A percentile compares a stretch with the other conserved stretches of the same genome.
phyloP scores from a whole-genome alignment of 805 yeast genomes.

The Saccharomycopsis sp. region DNA sequence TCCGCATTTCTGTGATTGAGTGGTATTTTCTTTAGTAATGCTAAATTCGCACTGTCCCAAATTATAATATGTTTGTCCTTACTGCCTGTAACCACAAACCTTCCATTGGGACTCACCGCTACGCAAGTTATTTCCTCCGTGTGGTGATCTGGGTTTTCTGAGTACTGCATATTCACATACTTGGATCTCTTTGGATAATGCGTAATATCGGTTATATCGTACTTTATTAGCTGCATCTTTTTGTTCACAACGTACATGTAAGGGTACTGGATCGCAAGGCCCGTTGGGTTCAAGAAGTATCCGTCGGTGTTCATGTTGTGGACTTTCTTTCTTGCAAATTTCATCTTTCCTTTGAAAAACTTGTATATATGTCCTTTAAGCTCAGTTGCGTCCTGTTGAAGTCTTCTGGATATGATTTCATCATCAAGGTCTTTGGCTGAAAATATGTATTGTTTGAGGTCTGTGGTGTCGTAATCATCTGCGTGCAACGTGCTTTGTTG shows the following conservation, averaged over 20 bases:
- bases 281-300: conserved; percentile 38
- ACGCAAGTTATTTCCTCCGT: conserved; percentile 67
- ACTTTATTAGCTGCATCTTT: conserved; percentile 72
- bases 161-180: conserved; percentile 38
- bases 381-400: conserved; percentile 86
- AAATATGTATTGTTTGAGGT: conserved; percentile 42
- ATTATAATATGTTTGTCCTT: conserved; percentile 71
- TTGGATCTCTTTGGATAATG: conserved; percentile 60
- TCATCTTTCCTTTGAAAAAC: conserved; percentile 47
- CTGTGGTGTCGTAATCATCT: conserved; percentile 22
- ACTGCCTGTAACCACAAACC: conserved; percentile 87
- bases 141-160: conserved; percentile 63
- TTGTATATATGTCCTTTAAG: conserved; percentile 77
- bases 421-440: conserved; percentile 89
- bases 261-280: conserved; percentile 33
- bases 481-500: conserved; percentile 21
- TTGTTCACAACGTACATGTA: conserved; percentile 75
- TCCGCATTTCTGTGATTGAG: conserved; percentile 66
- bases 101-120: conserved; percentile 84
- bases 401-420: conserved; percentile 73
- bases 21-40: conserved; percentile 71
- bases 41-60: conserved; percentile 77
- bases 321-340: conserved; percentile 28
- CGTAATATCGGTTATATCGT: conserved; percentile 53
- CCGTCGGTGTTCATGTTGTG: conserved; percentile 4